Base-by-base conservation (phyloP, 371 early-diverging fungal species). In the Mucor saturninus region DNA sequence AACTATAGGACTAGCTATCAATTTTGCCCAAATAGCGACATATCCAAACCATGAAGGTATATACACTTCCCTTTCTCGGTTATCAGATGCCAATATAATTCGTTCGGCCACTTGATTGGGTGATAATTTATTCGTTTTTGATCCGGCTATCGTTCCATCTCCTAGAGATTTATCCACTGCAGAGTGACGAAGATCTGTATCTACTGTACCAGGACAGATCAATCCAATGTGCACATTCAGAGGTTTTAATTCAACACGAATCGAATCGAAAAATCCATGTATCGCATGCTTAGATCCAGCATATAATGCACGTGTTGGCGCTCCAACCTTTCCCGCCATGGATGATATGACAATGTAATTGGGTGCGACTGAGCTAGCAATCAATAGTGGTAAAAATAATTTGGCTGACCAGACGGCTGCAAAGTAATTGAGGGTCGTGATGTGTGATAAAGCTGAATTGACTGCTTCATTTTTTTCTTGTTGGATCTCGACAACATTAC, bases 261-360 rank as follows among this genome's bases (percentile, higher is more conserved):
- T 65, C 2, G 95, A 86, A 50, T 89, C 86, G 75, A 95, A 95
- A 72, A 91, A 95, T 0, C 94, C 95, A 35, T 91, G 89, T 7
- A 93, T 75, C 1, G 95, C 95, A 66, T 90, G 90, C 58, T 95
- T 95, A 50, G 90, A 85, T 1, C 89, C 90, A 40, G 89, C 82
- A 68, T 95, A 95, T 28, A 95, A 72, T 5, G 89, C 80, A 8
- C 95, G 85, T 9, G 95, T 94, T 0, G 95, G 95, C 15, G 95
- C 91, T 8, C 89, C 90, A 0, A 90, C 68, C 48, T 87, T 78
- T 5, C 93, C 93, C 0, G 93, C 93, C 76, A 91, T 82, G 11
- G 94, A 93, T 0, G 93, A 93, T 5, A 95, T 83, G 29, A 93
- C 88, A 2, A 93, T 76, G 8, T 93, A 77, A 49, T 87, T 87